Evolutionary conservation across 1,284 basidiomycete genomes (phyloP).

Genomic region (Leccinum variabile): DNA sequence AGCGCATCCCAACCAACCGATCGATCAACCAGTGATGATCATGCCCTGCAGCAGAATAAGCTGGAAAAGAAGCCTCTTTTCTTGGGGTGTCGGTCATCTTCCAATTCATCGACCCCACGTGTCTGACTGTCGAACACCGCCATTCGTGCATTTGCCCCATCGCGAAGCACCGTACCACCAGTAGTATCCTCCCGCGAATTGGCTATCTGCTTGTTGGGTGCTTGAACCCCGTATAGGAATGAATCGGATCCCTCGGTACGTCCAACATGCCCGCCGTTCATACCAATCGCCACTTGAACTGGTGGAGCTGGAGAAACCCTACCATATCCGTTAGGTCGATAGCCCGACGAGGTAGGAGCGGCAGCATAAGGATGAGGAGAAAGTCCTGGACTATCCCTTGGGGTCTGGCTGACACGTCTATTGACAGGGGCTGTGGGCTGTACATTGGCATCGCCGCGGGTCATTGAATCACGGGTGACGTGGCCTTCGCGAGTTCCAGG

Average conservation of each 20-base stretch:
- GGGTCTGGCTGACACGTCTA: slow-evolving; percentile 63
- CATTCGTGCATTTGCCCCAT: slow-evolving; percentile 47
- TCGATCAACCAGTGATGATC: slow-evolving; percentile 23
- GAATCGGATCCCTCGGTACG: slow-evolving; percentile 57
- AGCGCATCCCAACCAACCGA: slow-evolving; percentile 26
- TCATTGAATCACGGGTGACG: slow-evolving; percentile 43
- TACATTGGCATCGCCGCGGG: slow-evolving; percentile 53
- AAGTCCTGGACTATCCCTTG: slow-evolving; percentile 48
- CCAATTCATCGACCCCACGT: slow-evolving; percentile 36
- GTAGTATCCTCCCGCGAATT: slow-evolving; percentile 49
- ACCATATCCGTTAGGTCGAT: slow-evolving; percentile 54
- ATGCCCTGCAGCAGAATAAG: slow-evolving; percentile 37
- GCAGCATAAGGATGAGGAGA: slow-evolving; percentile 69
- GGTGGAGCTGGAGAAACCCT: slow-evolving; percentile 53
- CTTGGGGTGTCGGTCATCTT: slow-evolving; percentile 38
- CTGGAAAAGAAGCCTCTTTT: slow-evolving; percentile 35
- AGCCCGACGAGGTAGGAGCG: slow-evolving; percentile 54
- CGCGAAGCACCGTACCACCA: slow-evolving; percentile 38
- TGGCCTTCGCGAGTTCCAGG: slow-evolving; percentile 45
- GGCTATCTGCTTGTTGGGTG: slow-evolving; percentile 47
- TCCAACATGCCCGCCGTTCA: slow-evolving; percentile 37
- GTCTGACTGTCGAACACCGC: slow-evolving; percentile 57
- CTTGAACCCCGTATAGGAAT: slow-evolving; percentile 55
- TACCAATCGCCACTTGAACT: slow-evolving; percentile 33
- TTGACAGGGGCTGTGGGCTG: slow-evolving; percentile 62